These are phyloP conservation scores for Septoria petroselini DNA, from an alignment of 2,329 filamentous ascomycete genomes.

Conservation along the genomic window DNA sequence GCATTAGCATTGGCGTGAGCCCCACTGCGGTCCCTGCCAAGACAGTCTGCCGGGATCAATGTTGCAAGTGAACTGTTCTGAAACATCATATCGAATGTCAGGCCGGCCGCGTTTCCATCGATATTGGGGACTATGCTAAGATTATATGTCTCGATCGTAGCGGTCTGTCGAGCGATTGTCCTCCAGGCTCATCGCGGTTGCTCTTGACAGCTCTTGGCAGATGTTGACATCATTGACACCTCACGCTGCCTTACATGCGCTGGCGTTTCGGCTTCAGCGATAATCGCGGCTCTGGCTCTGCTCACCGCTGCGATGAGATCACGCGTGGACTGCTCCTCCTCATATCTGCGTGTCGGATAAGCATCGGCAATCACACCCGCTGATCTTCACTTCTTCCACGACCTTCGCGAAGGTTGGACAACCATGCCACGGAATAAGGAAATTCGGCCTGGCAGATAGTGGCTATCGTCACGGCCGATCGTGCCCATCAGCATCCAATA, in stretches of 20 bases:
- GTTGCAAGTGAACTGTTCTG: conserved; percentile 2
- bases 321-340: no score
- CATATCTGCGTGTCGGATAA: no score
- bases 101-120: not conserved
- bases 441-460: no score
- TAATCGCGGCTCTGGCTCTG: conserved; percentile 7
- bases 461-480: conserved; percentile 1
- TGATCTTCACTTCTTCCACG: no score
- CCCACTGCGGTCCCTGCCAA: conserved; percentile 6
- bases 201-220: not conserved
- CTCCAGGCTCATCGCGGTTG: not conserved
- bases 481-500: conserved; percentile 13
- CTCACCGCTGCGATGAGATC: conserved; percentile 2
- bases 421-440: no score
- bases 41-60: conserved; percentile 1
- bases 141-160: not conserved
- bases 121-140: not conserved
- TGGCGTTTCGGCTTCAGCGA: conserved; percentile 5
- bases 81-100: conserved; percentile 6
- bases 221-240: conserved; percentile 5
- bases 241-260: conserved; percentile 1
- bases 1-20: not conserved
- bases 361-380: no score
- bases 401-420: no score
- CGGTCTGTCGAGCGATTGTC: not conserved